These are phyloP conservation scores for Lenwebbia sp. DNA, from an alignment of 345 rosid species.

Conservation along the genomic window DNA sequence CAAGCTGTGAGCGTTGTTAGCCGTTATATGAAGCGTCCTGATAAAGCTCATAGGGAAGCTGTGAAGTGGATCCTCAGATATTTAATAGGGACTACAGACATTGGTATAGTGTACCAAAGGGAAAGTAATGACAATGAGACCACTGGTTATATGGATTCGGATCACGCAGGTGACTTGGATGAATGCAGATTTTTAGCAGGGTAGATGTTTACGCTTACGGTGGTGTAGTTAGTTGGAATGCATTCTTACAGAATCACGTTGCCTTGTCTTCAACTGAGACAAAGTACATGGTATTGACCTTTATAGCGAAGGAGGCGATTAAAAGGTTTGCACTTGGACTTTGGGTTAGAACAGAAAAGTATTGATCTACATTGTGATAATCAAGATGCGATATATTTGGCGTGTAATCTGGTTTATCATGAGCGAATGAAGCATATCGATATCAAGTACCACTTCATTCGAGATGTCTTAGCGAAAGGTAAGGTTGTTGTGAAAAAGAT, in stretches of 20 bases:
- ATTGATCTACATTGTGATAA: no score
- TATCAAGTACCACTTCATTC: neutral
- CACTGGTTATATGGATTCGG: rapidly evolving
- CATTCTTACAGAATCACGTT: neutral
- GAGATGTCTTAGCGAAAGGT: neutral
- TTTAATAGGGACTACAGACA: neutral
- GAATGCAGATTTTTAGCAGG: neutral
- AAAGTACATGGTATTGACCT: neutral
- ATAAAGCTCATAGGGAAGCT: no score
- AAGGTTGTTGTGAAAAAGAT: neutral
- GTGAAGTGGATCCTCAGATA: neutral
- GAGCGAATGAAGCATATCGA: no score
- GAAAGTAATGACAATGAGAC: neutral
- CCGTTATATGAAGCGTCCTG: no score
- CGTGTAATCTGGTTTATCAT: neutral
- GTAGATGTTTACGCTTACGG: neutral
- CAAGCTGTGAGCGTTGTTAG: no score
- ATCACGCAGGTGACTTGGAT: neutral
- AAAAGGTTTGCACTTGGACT: no score
- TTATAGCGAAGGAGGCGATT: no score
- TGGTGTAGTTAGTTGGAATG: neutral
- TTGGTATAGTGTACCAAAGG: neutral
- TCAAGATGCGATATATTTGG: neutral
- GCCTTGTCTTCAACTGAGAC: neutral
- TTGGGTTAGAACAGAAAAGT: no score